These are phyloP conservation scores for Tylopilus felleus DNA, from an alignment of 768 basidiomycete species.

Conservation along the genomic window DNA sequence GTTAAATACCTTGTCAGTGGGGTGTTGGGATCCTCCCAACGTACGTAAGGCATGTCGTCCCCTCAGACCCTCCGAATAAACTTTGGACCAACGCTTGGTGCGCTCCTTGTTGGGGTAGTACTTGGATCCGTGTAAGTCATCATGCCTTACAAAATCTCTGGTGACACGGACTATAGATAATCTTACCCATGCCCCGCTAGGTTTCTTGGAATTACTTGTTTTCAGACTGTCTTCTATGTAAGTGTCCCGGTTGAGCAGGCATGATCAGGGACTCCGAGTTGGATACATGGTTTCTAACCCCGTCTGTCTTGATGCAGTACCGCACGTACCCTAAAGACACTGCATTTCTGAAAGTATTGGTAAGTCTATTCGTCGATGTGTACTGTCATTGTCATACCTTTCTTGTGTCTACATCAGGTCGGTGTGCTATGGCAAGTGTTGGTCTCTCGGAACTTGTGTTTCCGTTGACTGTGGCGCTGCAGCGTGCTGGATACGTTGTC, in stretches of 20 bases:
- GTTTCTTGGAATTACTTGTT: constrained; percentile 2
- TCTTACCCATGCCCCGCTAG: neutral
- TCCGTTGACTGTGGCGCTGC: neutral
- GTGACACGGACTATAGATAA: neutral
- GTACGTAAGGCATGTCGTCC: neutral
- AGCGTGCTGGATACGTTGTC: neutral
- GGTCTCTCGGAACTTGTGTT: neutral
- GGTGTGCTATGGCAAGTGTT: neutral
- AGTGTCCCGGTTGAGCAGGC: neutral
- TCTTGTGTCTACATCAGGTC: neutral
- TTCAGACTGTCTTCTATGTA: neutral
- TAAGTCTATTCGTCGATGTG: neutral
- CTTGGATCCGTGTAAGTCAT: neutral
- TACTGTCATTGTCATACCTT: neutral
- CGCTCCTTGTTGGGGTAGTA: constrained; percentile 1
- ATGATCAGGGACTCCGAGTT: neutral
- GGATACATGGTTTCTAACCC: neutral
- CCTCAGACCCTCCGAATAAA: neutral
- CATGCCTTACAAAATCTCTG: neutral
- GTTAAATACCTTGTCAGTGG: neutral
- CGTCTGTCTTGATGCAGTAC: neutral
- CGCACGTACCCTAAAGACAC: neutral
- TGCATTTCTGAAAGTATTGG: neutral
- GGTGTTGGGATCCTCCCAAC: neutral
- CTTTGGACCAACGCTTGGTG: neutral